Percentiles rank a stretch among this genome's conserved stretches.
Evolutionary conservation across 768 basidiomycete species (phyloP).

Genomic region (Postia placenta): DNA sequence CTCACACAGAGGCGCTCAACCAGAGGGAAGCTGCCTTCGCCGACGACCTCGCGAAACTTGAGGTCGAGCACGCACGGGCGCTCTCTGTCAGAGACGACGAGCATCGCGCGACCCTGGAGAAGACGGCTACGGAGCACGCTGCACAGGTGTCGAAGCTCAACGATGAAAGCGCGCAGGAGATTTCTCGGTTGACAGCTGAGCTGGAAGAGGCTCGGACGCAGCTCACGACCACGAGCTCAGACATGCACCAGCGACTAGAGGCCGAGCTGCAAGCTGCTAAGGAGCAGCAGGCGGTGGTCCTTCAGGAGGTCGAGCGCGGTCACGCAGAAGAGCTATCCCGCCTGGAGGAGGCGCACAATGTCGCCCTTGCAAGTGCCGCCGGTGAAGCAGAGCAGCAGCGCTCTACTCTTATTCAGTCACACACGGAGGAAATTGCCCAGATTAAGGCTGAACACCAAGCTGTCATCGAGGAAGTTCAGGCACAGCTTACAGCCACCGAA

Average conservation of each 20-base stretch:
- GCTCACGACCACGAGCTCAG: slow-evolving; percentile 28
- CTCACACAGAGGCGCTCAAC: slow-evolving; percentile 50
- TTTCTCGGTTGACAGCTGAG: slow-evolving; percentile 40
- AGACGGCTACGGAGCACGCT: slow-evolving; percentile 53
- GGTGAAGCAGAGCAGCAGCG: slow-evolving; percentile 32
- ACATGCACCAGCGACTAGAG: slow-evolving; percentile 42
- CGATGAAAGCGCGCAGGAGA: slow-evolving; percentile 48
- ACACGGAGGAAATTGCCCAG: slow-evolving; percentile 30
- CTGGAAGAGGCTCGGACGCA: slow-evolving; percentile 42
- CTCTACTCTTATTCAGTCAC: slow-evolving; percentile 29
- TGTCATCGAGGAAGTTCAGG: slow-evolving; percentile 23
- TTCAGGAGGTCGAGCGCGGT: slow-evolving; percentile 48
- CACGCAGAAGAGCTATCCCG: slow-evolving; percentile 51
- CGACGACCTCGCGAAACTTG: slow-evolving; percentile 52
- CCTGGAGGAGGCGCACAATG: slow-evolving; percentile 43
- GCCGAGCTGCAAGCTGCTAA: slow-evolving; percentile 39
- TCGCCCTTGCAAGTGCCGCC: slow-evolving; percentile 25
- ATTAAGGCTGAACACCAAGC: slow-evolving; percentile 41
- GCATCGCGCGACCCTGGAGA: slow-evolving; percentile 47
- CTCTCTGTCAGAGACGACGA: slow-evolving; percentile 54
- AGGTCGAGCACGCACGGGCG: slow-evolving; percentile 51
- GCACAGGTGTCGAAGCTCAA: slow-evolving; percentile 44
- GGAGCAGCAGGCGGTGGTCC: slow-evolving; percentile 48
- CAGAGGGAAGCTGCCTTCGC: slow-evolving; percentile 59
- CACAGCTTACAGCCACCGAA: slow-evolving; percentile 22